Base-by-base conservation (phyloP, 2,329 filamentous ascomycete species). In the Paradendryphiella salina region DNA sequence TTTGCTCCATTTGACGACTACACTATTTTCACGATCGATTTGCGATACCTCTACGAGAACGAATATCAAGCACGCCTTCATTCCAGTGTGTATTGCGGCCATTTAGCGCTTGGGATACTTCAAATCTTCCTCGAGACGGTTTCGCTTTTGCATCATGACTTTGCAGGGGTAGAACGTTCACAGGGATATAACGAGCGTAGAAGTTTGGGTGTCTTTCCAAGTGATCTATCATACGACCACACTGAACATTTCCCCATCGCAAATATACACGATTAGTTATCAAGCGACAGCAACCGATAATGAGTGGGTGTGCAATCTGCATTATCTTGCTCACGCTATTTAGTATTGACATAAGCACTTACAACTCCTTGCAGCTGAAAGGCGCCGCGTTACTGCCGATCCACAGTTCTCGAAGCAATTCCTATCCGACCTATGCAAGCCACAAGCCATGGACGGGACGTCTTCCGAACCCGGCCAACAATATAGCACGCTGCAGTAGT, bases 381-480 rank as follows among this genome's bases (percentile, higher is more conserved):
- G 43, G 18, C 39, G 20, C 23, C 10, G 28, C 40, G 34, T 33
- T 33, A 20, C 9, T 15, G 34, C 34, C 26, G 46, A 42, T 42
- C 34, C 45, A 48, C 50, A 33, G 41, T 34, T 48, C 45, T 52
- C 26, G 45, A 52, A 48, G 31, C 18, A 21, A 43, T 40, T 21
- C 38, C 29, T 43, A 38, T 42, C 37, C 17, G 45, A 48, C 44
- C 15, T 33, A 38, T 42, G 44, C 49, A 52, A 48, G 49, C 44
- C 49, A 37, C 49, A 23, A 48, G 44, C 38, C 49, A 48, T 33
- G 38, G 32, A 42, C 49, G 44, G 49, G 28, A 52, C 44, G 40
- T 15, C 20, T 23, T 52, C 49, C 49, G 37, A 52, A 38, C 38
- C 32, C 21, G 28, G 49, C 32, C 29, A 38, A 18, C 15, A 49